A percentile compares a stretch with the other conserved stretches of the same genome.
phyloP scores from a whole-genome alignment of 2,329 filamentous ascomycete genomes.

The Scortechinia acanthostroma region DNA sequence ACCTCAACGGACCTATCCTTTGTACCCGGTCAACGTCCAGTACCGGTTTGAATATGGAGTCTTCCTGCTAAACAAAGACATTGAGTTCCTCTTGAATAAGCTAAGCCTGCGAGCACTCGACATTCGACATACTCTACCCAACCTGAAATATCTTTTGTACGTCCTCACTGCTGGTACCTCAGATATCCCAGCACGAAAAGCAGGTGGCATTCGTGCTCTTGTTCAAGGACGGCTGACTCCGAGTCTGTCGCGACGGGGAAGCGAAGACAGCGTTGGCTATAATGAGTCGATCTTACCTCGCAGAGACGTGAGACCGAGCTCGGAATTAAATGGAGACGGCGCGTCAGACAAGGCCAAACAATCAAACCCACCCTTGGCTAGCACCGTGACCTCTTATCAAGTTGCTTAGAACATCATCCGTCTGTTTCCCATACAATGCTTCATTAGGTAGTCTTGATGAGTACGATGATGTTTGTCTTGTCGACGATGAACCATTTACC shows the following conservation, averaged over 20 bases:
- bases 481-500: no score
- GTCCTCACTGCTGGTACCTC: conserved; percentile 54
- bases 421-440: no score
- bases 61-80: conserved; percentile 62
- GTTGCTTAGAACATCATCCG: no score
- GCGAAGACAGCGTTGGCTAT: conserved; percentile 21
- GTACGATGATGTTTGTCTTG: no score
- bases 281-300: background rate
- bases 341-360: no score
- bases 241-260: conserved; percentile 23
- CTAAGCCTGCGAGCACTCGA: conserved; percentile 51
- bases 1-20: conserved; percentile 42
- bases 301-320: conserved; percentile 13
- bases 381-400: no score
- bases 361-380: no score
- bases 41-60: conserved; percentile 65
- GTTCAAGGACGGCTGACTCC: conserved; percentile 23
- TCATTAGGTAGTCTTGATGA: no score
- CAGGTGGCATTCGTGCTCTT: conserved; percentile 40
- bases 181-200: conserved; percentile 46
- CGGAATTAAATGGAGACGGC: conserved; percentile 10
- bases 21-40: conserved; percentile 48
- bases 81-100: conserved; percentile 51
- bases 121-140: conserved; percentile 57
- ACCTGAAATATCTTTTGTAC: conserved; percentile 59